Evolutionary conservation across 2,329 filamentous ascomycete species (phyloP).

Genomic region (Penicillium sp.): DNA sequence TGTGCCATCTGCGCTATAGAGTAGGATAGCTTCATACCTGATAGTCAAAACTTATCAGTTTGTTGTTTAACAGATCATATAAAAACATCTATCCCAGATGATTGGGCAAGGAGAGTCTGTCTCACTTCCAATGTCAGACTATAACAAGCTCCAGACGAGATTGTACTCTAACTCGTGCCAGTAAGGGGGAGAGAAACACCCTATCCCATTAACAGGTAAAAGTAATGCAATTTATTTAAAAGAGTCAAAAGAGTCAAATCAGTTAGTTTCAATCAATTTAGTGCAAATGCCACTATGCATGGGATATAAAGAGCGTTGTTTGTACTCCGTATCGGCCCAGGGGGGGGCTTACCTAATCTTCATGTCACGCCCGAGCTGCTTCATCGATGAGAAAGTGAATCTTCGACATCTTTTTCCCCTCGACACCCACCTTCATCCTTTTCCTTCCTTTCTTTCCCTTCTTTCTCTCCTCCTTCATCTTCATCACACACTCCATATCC

Average conservation of each 20-base stretch:
- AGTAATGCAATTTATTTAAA: neutral
- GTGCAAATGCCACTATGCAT: neutral
- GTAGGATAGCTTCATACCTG: neutral
- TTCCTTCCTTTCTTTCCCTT: slow-evolving; percentile 11
- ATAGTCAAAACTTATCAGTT: neutral
- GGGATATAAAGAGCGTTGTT: neutral
- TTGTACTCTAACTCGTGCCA: neutral
- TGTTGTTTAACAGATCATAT: neutral
- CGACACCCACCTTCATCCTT: slow-evolving; percentile 6
- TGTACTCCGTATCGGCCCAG: slow-evolving; percentile 3
- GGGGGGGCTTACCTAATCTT: slow-evolving; percentile 25
- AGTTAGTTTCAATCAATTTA: neutral
- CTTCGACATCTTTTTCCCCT: slow-evolving; percentile 23
- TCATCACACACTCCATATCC: neutral
- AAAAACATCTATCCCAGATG: neutral
- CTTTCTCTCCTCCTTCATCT: slow-evolving; percentile 10
- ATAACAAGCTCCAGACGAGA: neutral
- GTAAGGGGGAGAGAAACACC: neutral
- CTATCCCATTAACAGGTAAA: neutral
- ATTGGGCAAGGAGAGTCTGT: neutral
- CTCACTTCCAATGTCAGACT: neutral
- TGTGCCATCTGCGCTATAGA: neutral
- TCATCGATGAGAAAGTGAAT: slow-evolving; percentile 21
- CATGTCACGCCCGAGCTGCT: slow-evolving; percentile 21
- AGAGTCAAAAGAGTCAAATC: neutral